These are phyloP conservation scores for Cladophialophora yegresii DNA, from an alignment of 2,329 filamentous ascomycete species.

Conservation along the genomic window DNA sequence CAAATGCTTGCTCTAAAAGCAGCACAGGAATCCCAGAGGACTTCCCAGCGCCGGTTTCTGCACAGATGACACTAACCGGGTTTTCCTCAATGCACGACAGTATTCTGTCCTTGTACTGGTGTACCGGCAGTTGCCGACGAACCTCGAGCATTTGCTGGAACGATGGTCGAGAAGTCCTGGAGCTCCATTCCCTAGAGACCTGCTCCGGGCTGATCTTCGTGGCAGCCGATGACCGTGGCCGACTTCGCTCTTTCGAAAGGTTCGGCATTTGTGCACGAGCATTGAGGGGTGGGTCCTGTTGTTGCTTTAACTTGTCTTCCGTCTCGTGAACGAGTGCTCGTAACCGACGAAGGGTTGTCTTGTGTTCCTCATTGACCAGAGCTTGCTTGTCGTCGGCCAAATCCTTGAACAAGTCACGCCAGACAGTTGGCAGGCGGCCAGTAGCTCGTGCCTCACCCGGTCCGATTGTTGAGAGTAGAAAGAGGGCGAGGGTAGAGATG, in stretches of 20 bases:
- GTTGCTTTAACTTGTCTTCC: conserved; percentile 59
- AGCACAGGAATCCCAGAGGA: conserved; percentile 97
- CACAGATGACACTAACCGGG: conserved; percentile 89
- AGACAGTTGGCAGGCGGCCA: conserved; percentile 73
- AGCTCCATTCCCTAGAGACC: conserved; percentile 28
- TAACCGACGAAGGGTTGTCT: conserved; percentile 66
- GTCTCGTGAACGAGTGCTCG: conserved; percentile 47
- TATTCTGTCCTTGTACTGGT: conserved; percentile 76
- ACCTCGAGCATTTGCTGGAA: conserved; percentile 79
- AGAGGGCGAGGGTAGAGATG: conserved; percentile 77
- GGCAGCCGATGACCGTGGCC: conserved; percentile 5
- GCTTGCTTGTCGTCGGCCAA: conserved; percentile 70
- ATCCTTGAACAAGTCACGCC: conserved; percentile 84
- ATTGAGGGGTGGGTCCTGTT: conserved; percentile 44
- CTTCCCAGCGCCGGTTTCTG: conserved; percentile 95
- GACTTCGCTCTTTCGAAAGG: conserved; percentile 5
- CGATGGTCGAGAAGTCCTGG: conserved; percentile 23
- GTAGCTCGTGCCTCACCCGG: conserved; percentile 83
- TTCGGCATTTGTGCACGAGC: neutral
- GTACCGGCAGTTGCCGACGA: conserved; percentile 85
- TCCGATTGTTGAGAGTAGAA: conserved; percentile 75
- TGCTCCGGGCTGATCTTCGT: conserved; percentile 19
- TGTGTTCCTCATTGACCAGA: conserved; percentile 69
- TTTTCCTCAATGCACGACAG: conserved; percentile 73
- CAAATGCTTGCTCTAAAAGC: conserved; percentile 83